Percentiles rank a stretch among this genome's conserved stretches.
phyloP scores from a whole-genome alignment of 2,329 filamentous ascomycete species.

The Trichoderma lentiforme region DNA sequence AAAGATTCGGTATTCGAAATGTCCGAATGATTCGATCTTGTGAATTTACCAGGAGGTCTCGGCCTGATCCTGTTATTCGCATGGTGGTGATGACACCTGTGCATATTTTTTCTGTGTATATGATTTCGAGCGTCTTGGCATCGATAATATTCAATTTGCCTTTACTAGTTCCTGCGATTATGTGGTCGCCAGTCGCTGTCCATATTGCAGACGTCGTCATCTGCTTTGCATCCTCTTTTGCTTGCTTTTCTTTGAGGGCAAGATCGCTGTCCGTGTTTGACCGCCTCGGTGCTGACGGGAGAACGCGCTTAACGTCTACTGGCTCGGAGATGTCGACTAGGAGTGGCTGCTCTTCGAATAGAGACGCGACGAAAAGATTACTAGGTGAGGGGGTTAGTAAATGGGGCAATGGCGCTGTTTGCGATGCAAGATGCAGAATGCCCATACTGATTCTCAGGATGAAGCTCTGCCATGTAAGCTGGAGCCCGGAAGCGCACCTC shows the following conservation, averaged over 20 bases:
- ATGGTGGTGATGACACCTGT: slow-evolving; percentile 84
- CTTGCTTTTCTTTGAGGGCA: slow-evolving; percentile 73
- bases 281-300: slow-evolving; percentile 80
- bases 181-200: slow-evolving; percentile 79
- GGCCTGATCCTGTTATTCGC: slow-evolving; percentile 75
- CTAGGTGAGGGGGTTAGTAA: slow-evolving; percentile 41
- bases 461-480: slow-evolving; percentile 92
- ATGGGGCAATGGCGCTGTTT: background rate
- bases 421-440: background rate
- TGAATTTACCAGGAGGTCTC: slow-evolving; percentile 86
- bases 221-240: slow-evolving; percentile 88
- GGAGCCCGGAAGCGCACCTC: slow-evolving; percentile 89
- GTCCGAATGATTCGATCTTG: slow-evolving; percentile 94
- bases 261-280: slow-evolving; percentile 67
- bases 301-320: slow-evolving; percentile 68
- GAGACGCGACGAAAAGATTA: slow-evolving; percentile 80
- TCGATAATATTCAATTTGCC: slow-evolving; percentile 96
- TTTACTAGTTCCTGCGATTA: slow-evolving; percentile 90
- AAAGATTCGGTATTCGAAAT: slow-evolving; percentile 78
- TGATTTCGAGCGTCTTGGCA: slow-evolving; percentile 71
- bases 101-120: slow-evolving; percentile 87
- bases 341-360: slow-evolving; percentile 90
- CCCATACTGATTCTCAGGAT: slow-evolving; percentile 79
- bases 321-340: slow-evolving; percentile 75
- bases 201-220: slow-evolving; percentile 92